phyloP scores from a whole-genome alignment of 768 basidiomycete genomes.

The Russula griseocarnosa region DNA sequence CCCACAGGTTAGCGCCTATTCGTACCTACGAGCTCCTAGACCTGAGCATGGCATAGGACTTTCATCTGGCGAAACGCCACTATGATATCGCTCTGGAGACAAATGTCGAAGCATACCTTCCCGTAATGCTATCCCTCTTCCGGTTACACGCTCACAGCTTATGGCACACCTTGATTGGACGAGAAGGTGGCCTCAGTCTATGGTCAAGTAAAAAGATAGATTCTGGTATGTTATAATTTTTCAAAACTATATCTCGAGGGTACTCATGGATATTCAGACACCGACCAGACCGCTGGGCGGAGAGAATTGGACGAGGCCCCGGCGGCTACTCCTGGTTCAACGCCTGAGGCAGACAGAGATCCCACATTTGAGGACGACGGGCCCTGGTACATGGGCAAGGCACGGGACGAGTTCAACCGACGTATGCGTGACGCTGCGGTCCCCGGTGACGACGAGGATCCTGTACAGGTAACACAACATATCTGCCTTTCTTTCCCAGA shows the following conservation, averaged over 20 bases:
- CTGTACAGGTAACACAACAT: constrained; percentile 50
- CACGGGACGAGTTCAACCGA: constrained; percentile 69
- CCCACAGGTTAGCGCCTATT: constrained; percentile 53
- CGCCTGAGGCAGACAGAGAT: constrained; percentile 31
- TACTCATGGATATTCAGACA: background rate
- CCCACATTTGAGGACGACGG: constrained; percentile 50
- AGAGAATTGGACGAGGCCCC: constrained; percentile 24
- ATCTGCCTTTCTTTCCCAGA: background rate
- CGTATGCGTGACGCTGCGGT: constrained; percentile 45
- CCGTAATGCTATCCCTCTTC: constrained; percentile 74
- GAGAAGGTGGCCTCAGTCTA: constrained; percentile 60
- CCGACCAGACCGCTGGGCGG: constrained; percentile 13
- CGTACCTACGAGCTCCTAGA: background rate
- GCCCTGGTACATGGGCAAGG: constrained; percentile 80
- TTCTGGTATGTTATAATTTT: constrained; percentile 34
- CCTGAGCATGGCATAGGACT: constrained; percentile 55
- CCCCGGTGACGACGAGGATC: constrained; percentile 61
- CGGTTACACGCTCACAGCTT: constrained; percentile 80
- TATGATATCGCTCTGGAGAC: constrained; percentile 89
- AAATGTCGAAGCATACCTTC: constrained; percentile 84
- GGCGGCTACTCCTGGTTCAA: constrained; percentile 3
- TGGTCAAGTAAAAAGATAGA: constrained; percentile 57
- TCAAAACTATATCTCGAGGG: background rate
- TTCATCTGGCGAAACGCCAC: constrained; percentile 92
- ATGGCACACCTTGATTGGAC: constrained; percentile 65